A percentile compares a stretch with the other conserved stretches of the same genome.
phyloP scores from a whole-genome alignment of 257 asterid species.

The Solanum gracilifrons region DNA sequence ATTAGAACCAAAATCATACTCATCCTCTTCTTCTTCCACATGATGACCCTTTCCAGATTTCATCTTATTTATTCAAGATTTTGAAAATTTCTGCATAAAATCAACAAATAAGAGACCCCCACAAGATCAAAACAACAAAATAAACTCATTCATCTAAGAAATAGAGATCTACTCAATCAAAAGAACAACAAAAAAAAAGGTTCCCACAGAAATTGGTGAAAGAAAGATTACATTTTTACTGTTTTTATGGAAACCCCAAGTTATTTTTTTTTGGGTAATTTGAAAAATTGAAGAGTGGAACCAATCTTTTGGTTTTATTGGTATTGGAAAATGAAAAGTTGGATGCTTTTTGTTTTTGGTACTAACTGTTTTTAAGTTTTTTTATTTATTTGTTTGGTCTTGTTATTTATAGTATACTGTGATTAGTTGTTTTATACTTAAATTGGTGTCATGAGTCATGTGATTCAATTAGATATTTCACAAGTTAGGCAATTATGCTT shows the following conservation, averaged over 20 bases:
- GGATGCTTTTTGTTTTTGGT: neutral
- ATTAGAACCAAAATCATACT: constrained; percentile 49
- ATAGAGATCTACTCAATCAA: constrained; percentile 22
- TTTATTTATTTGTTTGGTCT: neutral
- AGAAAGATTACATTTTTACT: constrained; percentile 2
- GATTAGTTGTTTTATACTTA: neutral
- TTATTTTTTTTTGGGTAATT: neutral
- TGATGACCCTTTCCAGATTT: constrained; percentile 65
- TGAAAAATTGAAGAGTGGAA: neutral
- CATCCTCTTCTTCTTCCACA: constrained; percentile 74
- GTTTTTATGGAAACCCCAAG: constrained; percentile 1
- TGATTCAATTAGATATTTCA: neutral
- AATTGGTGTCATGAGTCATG: neutral
- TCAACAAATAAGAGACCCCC: constrained; percentile 16
- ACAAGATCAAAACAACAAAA: constrained; percentile 6
- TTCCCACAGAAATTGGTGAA: neutral
- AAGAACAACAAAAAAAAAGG: neutral
- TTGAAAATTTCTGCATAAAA: constrained; percentile 18
- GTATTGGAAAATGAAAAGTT: neutral
- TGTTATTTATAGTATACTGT: neutral
- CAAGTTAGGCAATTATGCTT: neutral
- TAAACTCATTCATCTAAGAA: neutral
- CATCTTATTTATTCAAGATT: constrained; percentile 26
- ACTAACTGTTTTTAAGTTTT: neutral
- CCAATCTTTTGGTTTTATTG: neutral